Evolutionary conservation across 1,139 yeast genomes (phyloP), one percentile per base, ranked within the genome.

Genomic region (Yamadazyma membranifaciens): DNA sequence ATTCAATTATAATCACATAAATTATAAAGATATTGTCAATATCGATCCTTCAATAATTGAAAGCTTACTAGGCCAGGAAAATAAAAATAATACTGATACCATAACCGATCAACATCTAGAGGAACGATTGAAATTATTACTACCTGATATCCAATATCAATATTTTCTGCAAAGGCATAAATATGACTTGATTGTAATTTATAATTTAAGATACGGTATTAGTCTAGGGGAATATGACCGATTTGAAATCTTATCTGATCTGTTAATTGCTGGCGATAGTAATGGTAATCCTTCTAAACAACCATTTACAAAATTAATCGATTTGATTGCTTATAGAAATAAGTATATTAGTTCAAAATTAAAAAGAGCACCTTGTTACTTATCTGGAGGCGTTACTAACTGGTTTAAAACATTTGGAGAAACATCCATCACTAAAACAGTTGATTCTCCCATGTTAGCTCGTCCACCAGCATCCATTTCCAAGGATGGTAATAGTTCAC

Each of bases 171-270:
- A 65, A 9, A 67, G 95, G 49, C 63, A 70, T 45, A 59, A 65
- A 31, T 87, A 73, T 55, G 86, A 81, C 39, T 63, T 77, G 34
- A 66, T 89, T 3, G 81, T 87, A 3, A 57, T 82, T 10, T 87
- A 85, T 57, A 84, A 87, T 41, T 57, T 63, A 32, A 53, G 59
- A 34, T 56, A 55, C 56, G 63, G 75, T 34, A 49, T 54, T 9
- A 41, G 47, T 22, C 49, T 52, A n/a, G 45, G 46, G 27, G 15
- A 30, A 13, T 27, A 38, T 9, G 59, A 62, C 40, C 56, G 79
- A 29, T 56, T 63, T 32, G 62, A 57, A 4, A 51, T 55, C 6
- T 47, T 69, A 13, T 44, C 47, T 29, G 41, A 48, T 4, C 52
- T 57, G 47, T 43, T 67, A 20, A 40, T 55, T 2, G 40, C 51